Evolutionary conservation across 2,329 filamentous ascomycete genomes (phyloP).

Genomic region (Hansfordia pulvinata): DNA sequence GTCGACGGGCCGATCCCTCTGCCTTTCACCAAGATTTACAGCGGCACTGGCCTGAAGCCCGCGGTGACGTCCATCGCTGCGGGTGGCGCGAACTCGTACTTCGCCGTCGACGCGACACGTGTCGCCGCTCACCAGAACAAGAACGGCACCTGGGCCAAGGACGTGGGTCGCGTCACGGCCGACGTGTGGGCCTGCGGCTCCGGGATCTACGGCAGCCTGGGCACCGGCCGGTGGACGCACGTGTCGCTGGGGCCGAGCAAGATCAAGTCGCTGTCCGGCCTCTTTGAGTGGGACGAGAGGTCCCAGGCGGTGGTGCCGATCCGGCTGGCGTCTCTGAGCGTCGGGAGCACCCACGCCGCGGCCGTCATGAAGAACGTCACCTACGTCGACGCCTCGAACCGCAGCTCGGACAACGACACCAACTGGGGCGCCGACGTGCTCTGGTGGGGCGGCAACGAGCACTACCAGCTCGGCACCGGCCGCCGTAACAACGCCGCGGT

Average conservation of each 20-base stretch:
- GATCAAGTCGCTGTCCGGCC: slow-evolving; percentile 67
- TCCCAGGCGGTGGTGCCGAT: slow-evolving; percentile 60
- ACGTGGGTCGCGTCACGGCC: slow-evolving; percentile 44
- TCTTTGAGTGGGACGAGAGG: slow-evolving; percentile 78
- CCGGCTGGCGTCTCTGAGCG: slow-evolving; percentile 55
- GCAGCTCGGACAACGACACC: slow-evolving; percentile 50
- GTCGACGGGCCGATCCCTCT: slow-evolving; percentile 60
- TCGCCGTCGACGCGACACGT: slow-evolving; percentile 66
- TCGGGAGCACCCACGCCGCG: slow-evolving; percentile 68
- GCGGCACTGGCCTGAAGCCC: slow-evolving; percentile 45
- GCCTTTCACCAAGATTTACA: slow-evolving; percentile 60
- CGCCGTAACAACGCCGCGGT: slow-evolving; percentile 67
- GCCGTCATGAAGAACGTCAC: slow-evolving; percentile 77
- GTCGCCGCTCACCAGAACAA: slow-evolving; percentile 26
- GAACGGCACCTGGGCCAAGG: slow-evolving; percentile 21
- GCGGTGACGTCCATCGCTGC: slow-evolving; percentile 68
- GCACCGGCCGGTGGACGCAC: slow-evolving; percentile 83
- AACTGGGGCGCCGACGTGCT: slow-evolving; percentile 84
- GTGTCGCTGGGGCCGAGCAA: slow-evolving; percentile 65
- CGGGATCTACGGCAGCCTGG: slow-evolving; percentile 72
- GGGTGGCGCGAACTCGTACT: slow-evolving; percentile 77
- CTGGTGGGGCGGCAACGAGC: slow-evolving; percentile 92
- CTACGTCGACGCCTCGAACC: slow-evolving; percentile 39
- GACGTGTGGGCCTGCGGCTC: slow-evolving; percentile 83
- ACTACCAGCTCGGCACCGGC: slow-evolving; percentile 84